Evolutionary conservation across 305 asterid genomes (phyloP), one percentile per base, ranked within the genome.

Genomic region (Caryopteris hybrid): DNA sequence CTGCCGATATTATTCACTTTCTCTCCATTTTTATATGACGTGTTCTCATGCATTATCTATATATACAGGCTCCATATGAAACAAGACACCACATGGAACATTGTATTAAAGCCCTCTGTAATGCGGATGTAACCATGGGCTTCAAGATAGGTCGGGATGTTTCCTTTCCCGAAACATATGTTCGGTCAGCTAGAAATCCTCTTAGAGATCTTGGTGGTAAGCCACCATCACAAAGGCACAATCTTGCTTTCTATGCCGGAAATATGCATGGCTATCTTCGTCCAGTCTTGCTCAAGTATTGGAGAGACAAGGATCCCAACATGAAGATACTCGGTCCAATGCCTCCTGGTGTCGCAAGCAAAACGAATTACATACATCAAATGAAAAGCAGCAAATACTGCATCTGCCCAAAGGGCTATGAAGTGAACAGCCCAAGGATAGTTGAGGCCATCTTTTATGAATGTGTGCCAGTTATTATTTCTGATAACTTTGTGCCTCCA

Each of bases 11-110:
- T n/a, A 17, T 56, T 51, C 56, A 56, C 58, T 14, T 20, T 51
- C 12, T 31, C 18, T 45, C 56, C 64, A 3, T 21, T 68, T 29
- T 29, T 50, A 13, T 52, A 23, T 76, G 43, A 50, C 42, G 41
- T 43, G 33, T 34, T 68, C 23, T 72, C 21, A 64, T 46, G 45
- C 61, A 47, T 61, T 65, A 4, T 33, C 1, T 39, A 29, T 68
- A 2, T 33, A 33, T 14, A 38, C 80, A 91, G 98, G 98, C 98
- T 74, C 95, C 98, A 1, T 90, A 88, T 5, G 96, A 90, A 61
- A 90, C 95, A 47, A 80, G 95, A 65, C 96, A 91, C 76, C 95
- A 89, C 87, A 91, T 91, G 98, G 98, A 89, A 64, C 90, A 85
- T 54, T 89, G 95, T 83, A 85, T 91, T 11, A 91, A 89, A 79